Evolutionary conservation across 2,329 filamentous ascomycete species (phyloP).

Genomic region (Polychaeton citri): DNA sequence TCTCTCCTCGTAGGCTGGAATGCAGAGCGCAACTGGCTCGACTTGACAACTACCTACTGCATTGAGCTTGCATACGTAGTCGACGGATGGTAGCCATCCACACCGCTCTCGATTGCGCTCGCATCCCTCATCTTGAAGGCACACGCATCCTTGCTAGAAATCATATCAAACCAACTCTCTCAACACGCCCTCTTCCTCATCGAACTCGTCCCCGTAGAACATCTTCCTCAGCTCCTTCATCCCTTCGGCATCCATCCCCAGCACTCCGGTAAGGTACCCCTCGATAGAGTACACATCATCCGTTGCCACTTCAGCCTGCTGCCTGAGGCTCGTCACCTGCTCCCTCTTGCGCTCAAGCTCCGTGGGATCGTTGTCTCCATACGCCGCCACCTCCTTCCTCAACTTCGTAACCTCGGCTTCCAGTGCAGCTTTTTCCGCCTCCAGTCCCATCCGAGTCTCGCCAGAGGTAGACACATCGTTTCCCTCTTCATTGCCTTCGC

Average conservation of each 20-base stretch:
- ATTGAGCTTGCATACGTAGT: too few relatives aligned
- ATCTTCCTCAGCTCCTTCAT: slow-evolving; percentile 30
- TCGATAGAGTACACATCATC: slow-evolving; percentile 36
- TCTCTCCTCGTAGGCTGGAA: too few relatives aligned
- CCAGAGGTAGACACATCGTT: slow-evolving; percentile 19
- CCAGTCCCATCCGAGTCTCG: slow-evolving; percentile 24
- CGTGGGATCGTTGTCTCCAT: slow-evolving; percentile 30
- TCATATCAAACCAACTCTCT: slow-evolving; percentile 21
- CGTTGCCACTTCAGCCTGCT: slow-evolving; percentile 24
- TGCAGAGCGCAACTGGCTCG: too few relatives aligned
- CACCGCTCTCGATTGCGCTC: too few relatives aligned
- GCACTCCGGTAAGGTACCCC: slow-evolving; percentile 25
- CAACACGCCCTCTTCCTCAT: slow-evolving; percentile 39
- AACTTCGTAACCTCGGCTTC: slow-evolving; percentile 24
- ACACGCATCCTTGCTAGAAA: too few relatives aligned
- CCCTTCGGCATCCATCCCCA: slow-evolving; percentile 27
- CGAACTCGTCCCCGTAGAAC: slow-evolving; percentile 42
- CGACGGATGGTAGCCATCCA: too few relatives aligned
- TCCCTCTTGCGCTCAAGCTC: slow-evolving; percentile 29
- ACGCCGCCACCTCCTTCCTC: slow-evolving; percentile 28
- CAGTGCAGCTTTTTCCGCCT: slow-evolving; percentile 22
- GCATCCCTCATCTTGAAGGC: too few relatives aligned
- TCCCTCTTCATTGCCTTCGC: slow-evolving; percentile 25
- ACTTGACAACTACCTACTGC: too few relatives aligned
- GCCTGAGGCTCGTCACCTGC: slow-evolving; percentile 17